These are phyloP conservation scores for Polychaeton citri DNA, from an alignment of 2,329 filamentous ascomycete genomes.

Conservation along the genomic window DNA sequence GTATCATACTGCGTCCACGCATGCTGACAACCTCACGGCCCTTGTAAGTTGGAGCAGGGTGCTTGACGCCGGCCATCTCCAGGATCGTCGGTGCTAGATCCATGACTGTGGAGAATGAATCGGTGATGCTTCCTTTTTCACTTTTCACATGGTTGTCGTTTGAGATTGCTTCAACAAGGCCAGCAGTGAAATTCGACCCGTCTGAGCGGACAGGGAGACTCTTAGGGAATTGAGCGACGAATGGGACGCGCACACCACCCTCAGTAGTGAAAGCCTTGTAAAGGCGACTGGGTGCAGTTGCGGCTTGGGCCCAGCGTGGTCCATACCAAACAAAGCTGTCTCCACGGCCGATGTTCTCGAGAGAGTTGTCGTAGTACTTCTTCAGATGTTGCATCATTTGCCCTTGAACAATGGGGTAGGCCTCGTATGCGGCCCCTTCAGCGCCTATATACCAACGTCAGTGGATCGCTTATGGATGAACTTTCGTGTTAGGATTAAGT, in stretches of 20 bases:
- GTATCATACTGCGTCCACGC: conserved; percentile 36
- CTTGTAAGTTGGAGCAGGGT: conserved; percentile 40
- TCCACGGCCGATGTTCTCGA: conserved; percentile 45
- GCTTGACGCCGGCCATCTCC: conserved; percentile 35
- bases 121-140: conserved; percentile 28
- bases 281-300: conserved; percentile 36
- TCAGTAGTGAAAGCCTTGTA: conserved; percentile 36
- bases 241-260: conserved; percentile 41
- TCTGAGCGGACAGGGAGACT: conserved; percentile 6
- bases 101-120: conserved; percentile 37
- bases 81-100: conserved; percentile 30
- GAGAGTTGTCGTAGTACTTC: conserved; percentile 44
- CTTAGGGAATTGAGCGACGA: conserved; percentile 30
- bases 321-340: conserved; percentile 50
- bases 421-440: conserved; percentile 46
- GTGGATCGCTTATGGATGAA: no score
- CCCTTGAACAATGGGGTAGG: conserved; percentile 43
- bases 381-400: conserved; percentile 41
- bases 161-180: conserved; percentile 30
- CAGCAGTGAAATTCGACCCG: conserved; percentile 24
- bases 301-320: conserved; percentile 41
- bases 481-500: no score
- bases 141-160: conserved; percentile 11
- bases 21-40: conserved; percentile 39
- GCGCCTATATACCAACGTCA: no score